Base-by-base conservation (phyloP, 228 moss, liverwort and hornwort species). In the Sphagnum fallax region DNA sequence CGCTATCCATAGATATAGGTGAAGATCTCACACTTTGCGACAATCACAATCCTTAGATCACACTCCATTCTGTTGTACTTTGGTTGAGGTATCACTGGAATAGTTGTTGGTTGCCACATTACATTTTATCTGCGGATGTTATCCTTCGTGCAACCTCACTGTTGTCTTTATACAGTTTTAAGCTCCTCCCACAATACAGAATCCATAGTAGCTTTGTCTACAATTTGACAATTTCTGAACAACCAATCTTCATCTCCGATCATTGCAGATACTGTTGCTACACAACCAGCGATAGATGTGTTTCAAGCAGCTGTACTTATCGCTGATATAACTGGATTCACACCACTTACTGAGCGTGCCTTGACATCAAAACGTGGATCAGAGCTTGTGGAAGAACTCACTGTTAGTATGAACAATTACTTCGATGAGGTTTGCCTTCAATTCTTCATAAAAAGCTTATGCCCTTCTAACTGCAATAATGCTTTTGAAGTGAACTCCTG, bases 341-440 rank as follows among this genome's bases (percentile, higher is more conserved):
- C 84, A 32, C 53, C 78, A n/a, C 67, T 85, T 49, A 85, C 84
- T 51, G 84, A 85, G 67, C 75, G 84, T 68, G 84, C 84, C 10
- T 78, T 85, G 6, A 78, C 81, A 8, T 85, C 84, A 11, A 85
- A 79, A 66, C 81, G 84, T 12, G 84, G 84, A 5, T 81, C 81
- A 59, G 84, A 85, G 81, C 81, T 85, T 48, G 77, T 85, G 64
- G 84, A 85, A 74, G 84, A 85, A 74, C 81, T 85, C 12, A 81
- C 81, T 16, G 78, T 78, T n/a, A 75, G 76, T 57, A 81, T 85
- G 84, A 85, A 85, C 66, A 85, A 81, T 63, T 85, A 85, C 52
- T 85, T 85, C 62, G 73, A 78, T 67, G 71, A 85, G 81, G 84
- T 79, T 32, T 48, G 7, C 47, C 16, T 63, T 48, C 18, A 47